Conservation (phyloP, 495 filamentous ascomycete genomes). For the Daldinia grandis region DNA sequence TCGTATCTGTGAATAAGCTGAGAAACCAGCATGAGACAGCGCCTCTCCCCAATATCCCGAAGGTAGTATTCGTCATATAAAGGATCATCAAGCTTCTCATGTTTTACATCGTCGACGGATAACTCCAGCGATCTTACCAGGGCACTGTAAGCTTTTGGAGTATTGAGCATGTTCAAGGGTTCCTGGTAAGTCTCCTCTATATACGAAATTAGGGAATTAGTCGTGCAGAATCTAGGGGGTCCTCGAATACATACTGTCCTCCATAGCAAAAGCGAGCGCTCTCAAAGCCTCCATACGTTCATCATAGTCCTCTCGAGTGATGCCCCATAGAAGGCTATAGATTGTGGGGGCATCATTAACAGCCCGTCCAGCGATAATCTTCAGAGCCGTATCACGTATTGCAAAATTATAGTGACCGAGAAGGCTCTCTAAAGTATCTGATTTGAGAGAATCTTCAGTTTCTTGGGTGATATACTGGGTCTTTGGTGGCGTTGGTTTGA, state of each 20-base stretch:
- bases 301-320: conserved; percentile 60
- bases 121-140: conserved; percentile 62
- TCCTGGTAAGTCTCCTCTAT: conserved; percentile 37
- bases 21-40: conserved; percentile 57
- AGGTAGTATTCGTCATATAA: conserved; percentile 62
- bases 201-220: conserved; percentile 14
- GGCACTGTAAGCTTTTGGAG: conserved; percentile 57
- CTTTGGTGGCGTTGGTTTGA: conserved; percentile 59
- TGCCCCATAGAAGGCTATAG: conserved; percentile 57
- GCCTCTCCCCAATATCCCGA: conserved; percentile 61
- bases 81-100: conserved; percentile 56
- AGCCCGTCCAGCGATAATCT: conserved; percentile 62
- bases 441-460: conserved; percentile 64
- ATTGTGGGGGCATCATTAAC: conserved; percentile 55
- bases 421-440: conserved; percentile 59
- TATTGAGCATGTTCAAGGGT: conserved; percentile 46
- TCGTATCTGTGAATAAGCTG: conserved; percentile 55
- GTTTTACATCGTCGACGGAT: conserved; percentile 56
- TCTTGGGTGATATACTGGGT: conserved; percentile 67
- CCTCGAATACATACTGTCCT: conserved; percentile 45
- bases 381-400: conserved; percentile 61
- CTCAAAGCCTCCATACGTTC: conserved; percentile 59
- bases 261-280: conserved; percentile 54
- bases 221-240: background rate
- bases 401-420: conserved; percentile 61